Base-by-base conservation (phyloP, 2,329 filamentous ascomycete genomes). In the Fusarium nanum region DNA sequence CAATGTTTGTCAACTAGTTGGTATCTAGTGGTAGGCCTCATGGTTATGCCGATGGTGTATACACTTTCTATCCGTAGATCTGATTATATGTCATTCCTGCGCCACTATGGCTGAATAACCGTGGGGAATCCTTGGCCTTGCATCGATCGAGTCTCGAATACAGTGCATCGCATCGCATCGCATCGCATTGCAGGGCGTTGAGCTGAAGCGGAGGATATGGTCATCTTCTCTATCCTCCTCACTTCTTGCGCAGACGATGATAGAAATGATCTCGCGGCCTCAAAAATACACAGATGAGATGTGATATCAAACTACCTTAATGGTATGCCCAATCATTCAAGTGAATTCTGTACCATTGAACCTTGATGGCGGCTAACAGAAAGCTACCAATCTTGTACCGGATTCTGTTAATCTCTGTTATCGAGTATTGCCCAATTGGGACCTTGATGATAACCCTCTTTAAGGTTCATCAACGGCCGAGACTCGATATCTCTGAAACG, bases 11-110 rank as follows among this genome's bases (percentile, higher is more conserved):
- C 41, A 44, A 18, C 40, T 32, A 37, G 34, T n/a, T 37, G 12
- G 34, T 37, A 13, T 55, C 57, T 47, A 48, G 42, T 67, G 47
- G 63, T 44, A 57, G 66, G 66, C 66, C 66, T 69, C 66, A 67
- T 53, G 30, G 37, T 42, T 20, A 45, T 50, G 41, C 25, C 34
- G 50, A 70, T 61, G 32, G 46, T 49, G 20, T 60, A 49, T 55
- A 48, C 23, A 61, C 37, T 57, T 46, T 58, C 25, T 27, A 28
- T 28, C 28, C 28, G 28, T 28, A 34, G 32, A 49, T 58, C 34
- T 23, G 27, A 57, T 46, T 46, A 58, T 50, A 32, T n/a, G 18
- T 30, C 22, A 12, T 18, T 46, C 18, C 18, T 45, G 61, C 25
- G 61, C 50, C 59, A 58, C 50, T 40, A 64, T 49, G 30, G 61